Percentiles rank a stretch among this genome's conserved stretches.
These are phyloP conservation scores for Echinochloa phyllopogon DNA, from an alignment of 176 grass and related monocot genomes.

Conservation along the genomic window DNA sequence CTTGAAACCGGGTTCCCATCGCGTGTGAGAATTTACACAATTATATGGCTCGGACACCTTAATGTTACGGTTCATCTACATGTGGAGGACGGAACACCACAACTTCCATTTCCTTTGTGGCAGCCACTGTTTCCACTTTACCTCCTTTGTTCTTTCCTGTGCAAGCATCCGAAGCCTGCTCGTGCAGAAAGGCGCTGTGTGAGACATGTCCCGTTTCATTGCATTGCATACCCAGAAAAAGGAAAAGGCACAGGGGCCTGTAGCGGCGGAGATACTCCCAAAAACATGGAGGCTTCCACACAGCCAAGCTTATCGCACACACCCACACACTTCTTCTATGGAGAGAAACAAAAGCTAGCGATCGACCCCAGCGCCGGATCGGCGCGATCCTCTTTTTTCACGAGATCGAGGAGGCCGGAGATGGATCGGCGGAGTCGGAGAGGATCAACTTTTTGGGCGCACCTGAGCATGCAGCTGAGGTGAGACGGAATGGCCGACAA, in stretches of 20 bases:
- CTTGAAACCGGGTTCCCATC: too few species aligned
- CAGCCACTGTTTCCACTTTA: neutral
- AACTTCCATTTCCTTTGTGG: too few species aligned
- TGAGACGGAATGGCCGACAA: constrained; percentile 51
- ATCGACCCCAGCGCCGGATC: neutral
- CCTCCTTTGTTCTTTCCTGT: neutral
- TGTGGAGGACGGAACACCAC: too few species aligned
- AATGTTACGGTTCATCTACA: too few species aligned
- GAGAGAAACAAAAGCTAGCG: neutral
- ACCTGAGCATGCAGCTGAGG: constrained; percentile 38
- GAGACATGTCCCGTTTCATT: constrained; percentile 23
- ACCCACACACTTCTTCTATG: neutral
- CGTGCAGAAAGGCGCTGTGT: constrained; percentile 36
- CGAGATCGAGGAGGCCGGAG: neutral
- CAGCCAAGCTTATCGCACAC: neutral
- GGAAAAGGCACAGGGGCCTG: neutral
- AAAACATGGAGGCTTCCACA: constrained; percentile 13
- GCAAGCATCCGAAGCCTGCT: constrained; percentile 25
- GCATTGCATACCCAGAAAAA: neutral
- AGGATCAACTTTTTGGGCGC: constrained; percentile 59
- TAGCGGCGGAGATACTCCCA: constrained; percentile 29
- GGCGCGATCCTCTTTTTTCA: constrained; percentile 27
- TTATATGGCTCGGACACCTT: too few species aligned
- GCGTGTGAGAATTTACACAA: too few species aligned
- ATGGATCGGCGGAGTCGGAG: constrained; percentile 1